These are phyloP conservation scores for Marasmius fiardii DNA, from an alignment of 1,284 basidiomycete genomes.

Conservation along the genomic window DNA sequence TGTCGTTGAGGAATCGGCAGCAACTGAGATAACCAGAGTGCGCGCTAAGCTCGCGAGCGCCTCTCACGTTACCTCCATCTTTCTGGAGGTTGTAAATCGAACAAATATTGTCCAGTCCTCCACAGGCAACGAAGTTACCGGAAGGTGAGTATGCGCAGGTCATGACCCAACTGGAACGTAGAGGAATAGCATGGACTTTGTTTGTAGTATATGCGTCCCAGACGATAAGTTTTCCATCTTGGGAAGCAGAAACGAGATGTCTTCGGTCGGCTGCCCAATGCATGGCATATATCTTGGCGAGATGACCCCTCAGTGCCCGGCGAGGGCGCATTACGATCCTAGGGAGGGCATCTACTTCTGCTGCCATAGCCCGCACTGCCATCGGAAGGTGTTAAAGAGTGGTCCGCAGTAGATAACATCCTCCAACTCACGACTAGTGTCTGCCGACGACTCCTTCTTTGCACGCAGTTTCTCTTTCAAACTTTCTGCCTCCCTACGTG, in stretches of 20 bases:
- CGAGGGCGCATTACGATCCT: conserved; percentile 95
- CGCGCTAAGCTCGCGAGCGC: conserved; percentile 88
- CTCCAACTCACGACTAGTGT: conserved; percentile 83
- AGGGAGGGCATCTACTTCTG: conserved; percentile 92
- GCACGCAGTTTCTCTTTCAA: conserved; percentile 97
- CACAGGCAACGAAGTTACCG: conserved; percentile 96
- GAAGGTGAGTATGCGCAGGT: conserved; percentile 98
- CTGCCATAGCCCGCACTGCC: conserved; percentile 92
- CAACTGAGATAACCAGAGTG: conserved; percentile 98
- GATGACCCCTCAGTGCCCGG: conserved; percentile 92
- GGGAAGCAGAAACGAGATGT: conserved; percentile 97
- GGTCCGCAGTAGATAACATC: conserved; percentile 5
- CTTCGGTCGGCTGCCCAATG: conserved; percentile 97
- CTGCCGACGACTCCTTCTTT: conserved; percentile 92
- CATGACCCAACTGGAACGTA: conserved; percentile 99
- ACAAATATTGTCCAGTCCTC: conserved; percentile 98
- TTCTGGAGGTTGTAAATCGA: conserved; percentile 93
- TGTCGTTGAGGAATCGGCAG: conserved; percentile 97
- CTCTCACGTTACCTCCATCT: conserved; percentile 66
- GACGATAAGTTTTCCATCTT: conserved; percentile 98
- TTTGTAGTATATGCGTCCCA: conserved; percentile 99
- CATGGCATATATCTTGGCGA: conserved; percentile 99
- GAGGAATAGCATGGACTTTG: conserved; percentile 98
- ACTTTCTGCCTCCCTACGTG: conserved; percentile 92
- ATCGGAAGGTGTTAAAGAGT: neutral